Evolutionary conservation across 192 early-diverging fungal genomes (phyloP), one percentile per base, ranked within the genome.

Genomic region (Gaertneriomyces sp.): DNA sequence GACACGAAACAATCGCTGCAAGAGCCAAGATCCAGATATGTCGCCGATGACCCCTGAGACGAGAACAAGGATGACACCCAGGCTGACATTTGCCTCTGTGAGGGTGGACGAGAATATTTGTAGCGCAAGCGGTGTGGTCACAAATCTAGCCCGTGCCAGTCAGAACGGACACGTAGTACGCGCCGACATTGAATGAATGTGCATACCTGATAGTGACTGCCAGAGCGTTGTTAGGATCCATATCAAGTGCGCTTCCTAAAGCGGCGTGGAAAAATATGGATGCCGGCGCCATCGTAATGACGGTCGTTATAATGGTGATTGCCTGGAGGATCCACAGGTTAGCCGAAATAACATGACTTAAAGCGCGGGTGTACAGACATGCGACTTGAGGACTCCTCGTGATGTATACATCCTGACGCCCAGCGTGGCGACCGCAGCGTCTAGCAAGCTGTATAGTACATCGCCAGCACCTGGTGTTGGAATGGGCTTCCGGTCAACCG

Each of bases 41-140:
- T 64, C 62, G n/a, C 62, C 62, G 14, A 64, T 12, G 20, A 64
- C 42, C 9, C 62, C 62, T 8, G 62, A 64, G 42, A 64, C 62
- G 12, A 64, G 47, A 9, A 64, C 51, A 47, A 64, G 50, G 16
- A 64, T 33, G 19, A 64, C 62, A 14, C 62, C 62, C 62, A 64
- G 42, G 4, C 20, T 64, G 3, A 51, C 7, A 41, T 64, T 64
- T 10, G 62, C 62, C 0, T 52, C 52, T 8, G 47, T 51, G 7
- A 64, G 62, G 16, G 42, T 38, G 3, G 62, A 64, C 10, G 43
- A 17, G 12, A 64, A 64, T 7, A 64, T 64, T 33, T 64, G 62
- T 4, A 64, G 50, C 0, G 62, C 47, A 8, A 64, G 42, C 50
- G 62, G 62, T 6, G 62, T 64, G 5, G 62, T 64, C n/a, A 64